Evolutionary conservation across 164 flowering plant species (phyloP), one percentile per base, ranked within the genome.

Genomic region (Chloranthus sessilifolius): DNA sequence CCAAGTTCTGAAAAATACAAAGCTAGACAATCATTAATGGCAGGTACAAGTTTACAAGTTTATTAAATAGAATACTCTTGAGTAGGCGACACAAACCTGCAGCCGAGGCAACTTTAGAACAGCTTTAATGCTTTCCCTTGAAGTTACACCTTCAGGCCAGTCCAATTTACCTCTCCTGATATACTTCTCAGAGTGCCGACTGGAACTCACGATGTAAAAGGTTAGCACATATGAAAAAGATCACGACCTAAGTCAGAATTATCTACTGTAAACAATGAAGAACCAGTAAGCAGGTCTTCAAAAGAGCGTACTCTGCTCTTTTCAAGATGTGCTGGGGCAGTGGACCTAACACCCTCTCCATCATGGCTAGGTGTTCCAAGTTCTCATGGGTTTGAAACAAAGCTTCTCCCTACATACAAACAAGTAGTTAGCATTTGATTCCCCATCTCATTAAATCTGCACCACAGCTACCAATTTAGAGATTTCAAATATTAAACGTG

Each of bases 301-400:
- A 19, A 33, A 12, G 25, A 10, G 60, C 82, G 3, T 19, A 81
- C 91, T 72, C 81, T 20, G 45, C 83, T 62, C 79, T 75, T 40
- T 76, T 82, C 63, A 85, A 53, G 79, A 85, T 78, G 53, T 75
- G 83, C 54, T 50, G 75, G 7, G 95, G 95, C 11, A 82, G 16
- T 2, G 87, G 75, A 10, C 95, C 85, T 19, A 82, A 56, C 15
- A 82, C 88, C 65, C 81, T 73, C 66, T 84, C 94, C 94, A 84
- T 84, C 94, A 80, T 79, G 26, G 83, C 94, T 19, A 85, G 61
- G 61, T 85, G 88, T 61, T 85, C 88, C 51, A 85, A 54, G 54
- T 85, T 85, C n/a, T n/a, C n/a, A n/a, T n/a, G n/a, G n/a, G n/a
- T n/a, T n/a, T n/a, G n/a, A n/a, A n/a, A n/a, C n/a, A n/a, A n/a